Conservation (phyloP, 768 basidiomycete genomes). For the Mycena vulgaris region DNA sequence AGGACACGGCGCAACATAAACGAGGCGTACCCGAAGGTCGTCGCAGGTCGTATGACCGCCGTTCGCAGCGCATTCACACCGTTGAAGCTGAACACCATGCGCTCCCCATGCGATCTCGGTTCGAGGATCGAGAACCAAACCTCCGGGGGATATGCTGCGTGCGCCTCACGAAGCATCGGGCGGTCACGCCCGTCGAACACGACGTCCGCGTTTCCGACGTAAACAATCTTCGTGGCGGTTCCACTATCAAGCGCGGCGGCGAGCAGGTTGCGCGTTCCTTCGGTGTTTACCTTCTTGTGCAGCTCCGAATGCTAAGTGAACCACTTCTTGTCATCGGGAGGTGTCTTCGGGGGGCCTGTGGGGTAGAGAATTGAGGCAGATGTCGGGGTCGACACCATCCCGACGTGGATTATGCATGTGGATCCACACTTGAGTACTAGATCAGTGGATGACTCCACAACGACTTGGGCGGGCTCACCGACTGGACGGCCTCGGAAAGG, state of each 20-base stretch:
- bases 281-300: slow-evolving; percentile 3
- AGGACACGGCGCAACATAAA: no score
- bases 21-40: slow-evolving; percentile 15
- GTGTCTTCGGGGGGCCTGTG: neutral
- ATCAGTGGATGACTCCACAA: neutral
- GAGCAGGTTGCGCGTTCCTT: slow-evolving; percentile 21
- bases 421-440: slow-evolving; percentile 50
- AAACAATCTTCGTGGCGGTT: slow-evolving; percentile 18
- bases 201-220: neutral
- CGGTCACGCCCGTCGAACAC: slow-evolving; percentile 25
- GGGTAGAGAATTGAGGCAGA: slow-evolving; percentile 48
- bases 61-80: slow-evolving; percentile 16
- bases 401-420: slow-evolving; percentile 68
- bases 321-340: slow-evolving; percentile 56
- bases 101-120: slow-evolving; percentile 1
- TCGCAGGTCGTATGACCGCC: slow-evolving; percentile 26
- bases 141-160: slow-evolving; percentile 16
- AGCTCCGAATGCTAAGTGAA: neutral
- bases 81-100: slow-evolving; percentile 22
- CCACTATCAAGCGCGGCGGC: slow-evolving; percentile 6
- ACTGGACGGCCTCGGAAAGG: slow-evolving; percentile 54
- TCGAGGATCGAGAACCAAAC: neutral
- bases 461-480: slow-evolving; percentile 46
- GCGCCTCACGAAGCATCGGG: slow-evolving; percentile 14
- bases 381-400: slow-evolving; percentile 56